A percentile compares a stretch with the other conserved stretches of the same genome.
These are phyloP conservation scores for Lactarius deliciosus DNA, from an alignment of 768 basidiomycete genomes.

Conservation along the genomic window DNA sequence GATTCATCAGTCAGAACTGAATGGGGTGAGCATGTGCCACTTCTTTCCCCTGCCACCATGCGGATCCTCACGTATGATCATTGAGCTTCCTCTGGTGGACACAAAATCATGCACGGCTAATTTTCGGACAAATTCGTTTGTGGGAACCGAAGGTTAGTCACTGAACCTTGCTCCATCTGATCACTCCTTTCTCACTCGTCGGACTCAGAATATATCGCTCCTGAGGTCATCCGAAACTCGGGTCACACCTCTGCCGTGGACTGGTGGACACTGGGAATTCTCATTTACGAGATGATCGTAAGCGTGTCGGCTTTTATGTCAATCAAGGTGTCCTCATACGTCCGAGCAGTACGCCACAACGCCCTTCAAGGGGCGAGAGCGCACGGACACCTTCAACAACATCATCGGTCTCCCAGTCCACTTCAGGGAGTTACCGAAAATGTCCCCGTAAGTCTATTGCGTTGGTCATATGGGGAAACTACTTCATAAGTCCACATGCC, in stretches of 20 bases:
- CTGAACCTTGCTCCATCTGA: slow-evolving; percentile 20
- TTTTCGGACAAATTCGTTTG: slow-evolving; percentile 98
- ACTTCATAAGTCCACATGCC: slow-evolving; percentile 18
- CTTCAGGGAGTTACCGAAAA: slow-evolving; percentile 83
- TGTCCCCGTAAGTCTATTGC: slow-evolving; percentile 42
- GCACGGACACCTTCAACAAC: slow-evolving; percentile 95
- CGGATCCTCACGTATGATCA: slow-evolving; percentile 24
- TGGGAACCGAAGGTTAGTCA: slow-evolving; percentile 89
- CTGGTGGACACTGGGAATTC: slow-evolving; percentile 99
- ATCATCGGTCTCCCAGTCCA: slow-evolving; percentile 83
- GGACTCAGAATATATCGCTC: slow-evolving; percentile 91
- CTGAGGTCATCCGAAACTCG: slow-evolving; percentile 94
- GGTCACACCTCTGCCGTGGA: slow-evolving; percentile 99
- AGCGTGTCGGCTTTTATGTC: slow-evolving; percentile 41
- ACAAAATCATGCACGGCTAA: slow-evolving; percentile 97
- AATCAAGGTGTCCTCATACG: slow-evolving; percentile 28
- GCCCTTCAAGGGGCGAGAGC: slow-evolving; percentile 95
- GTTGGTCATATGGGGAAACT: background rate
- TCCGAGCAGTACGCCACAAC: slow-evolving; percentile 85
- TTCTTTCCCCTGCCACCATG: slow-evolving; percentile 1
- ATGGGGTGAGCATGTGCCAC: slow-evolving; percentile 64
- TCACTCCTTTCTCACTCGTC: slow-evolving; percentile 23
- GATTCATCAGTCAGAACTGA: slow-evolving; percentile 81
- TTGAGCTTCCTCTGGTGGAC: slow-evolving; percentile 87
- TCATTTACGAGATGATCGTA: slow-evolving; percentile 99